These are phyloP conservation scores for Porodaedalea pini DNA, from an alignment of 1,284 basidiomycete genomes.

Conservation along the genomic window DNA sequence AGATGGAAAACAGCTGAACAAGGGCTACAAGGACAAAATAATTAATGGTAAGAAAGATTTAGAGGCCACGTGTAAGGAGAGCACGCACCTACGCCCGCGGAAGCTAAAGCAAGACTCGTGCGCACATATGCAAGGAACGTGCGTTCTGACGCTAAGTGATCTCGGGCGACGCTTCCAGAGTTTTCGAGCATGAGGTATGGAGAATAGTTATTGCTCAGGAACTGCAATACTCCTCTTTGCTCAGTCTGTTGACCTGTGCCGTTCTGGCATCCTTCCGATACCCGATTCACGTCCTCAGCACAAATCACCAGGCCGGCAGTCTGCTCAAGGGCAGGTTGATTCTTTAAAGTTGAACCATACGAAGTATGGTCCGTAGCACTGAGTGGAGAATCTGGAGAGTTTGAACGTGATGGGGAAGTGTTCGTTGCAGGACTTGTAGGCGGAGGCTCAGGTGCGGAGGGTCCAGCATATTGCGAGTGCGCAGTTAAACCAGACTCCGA, in stretches of 20 bases:
- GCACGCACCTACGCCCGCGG: conserved; percentile 54
- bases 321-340: no score
- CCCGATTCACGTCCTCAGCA: not conserved
- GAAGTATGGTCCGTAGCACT: not conserved
- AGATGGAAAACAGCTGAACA: conserved; percentile 52
- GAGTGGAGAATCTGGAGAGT: not conserved
- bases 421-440: not conserved
- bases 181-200: conserved; percentile 44
- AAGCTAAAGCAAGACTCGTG: conserved; percentile 54
- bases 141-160: conserved; percentile 56
- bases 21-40: not conserved
- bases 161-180: conserved; percentile 55
- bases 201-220: not conserved
- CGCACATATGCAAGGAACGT: conserved; percentile 59
- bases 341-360: not conserved
- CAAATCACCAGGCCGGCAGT: not conserved
- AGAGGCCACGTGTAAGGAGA: not conserved
- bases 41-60: not conserved
- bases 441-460: not conserved
- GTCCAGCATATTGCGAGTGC: no score
- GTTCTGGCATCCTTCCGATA: not conserved
- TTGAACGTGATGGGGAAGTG: not conserved
- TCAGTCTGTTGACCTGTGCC: not conserved
- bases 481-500: no score
- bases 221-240: not conserved